Evolutionary conservation across 2,329 filamentous ascomycete species (phyloP).

Genomic region (Podosphaera fusca): DNA sequence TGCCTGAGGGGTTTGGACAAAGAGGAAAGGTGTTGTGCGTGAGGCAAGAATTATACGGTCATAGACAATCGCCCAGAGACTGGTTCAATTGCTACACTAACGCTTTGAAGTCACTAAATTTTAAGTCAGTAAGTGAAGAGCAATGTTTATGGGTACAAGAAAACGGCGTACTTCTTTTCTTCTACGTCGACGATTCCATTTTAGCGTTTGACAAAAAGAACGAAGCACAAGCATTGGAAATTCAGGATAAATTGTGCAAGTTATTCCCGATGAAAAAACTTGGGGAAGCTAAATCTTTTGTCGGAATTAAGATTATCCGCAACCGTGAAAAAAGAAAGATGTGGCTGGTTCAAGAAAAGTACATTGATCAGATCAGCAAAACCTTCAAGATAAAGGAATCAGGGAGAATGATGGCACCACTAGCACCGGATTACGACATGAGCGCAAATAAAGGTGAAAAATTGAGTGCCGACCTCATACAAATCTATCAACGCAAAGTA

Average conservation of each 20-base stretch:
- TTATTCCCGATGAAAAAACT: neutral
- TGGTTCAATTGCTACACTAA: constrained; percentile 1
- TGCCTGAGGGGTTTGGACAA: neutral
- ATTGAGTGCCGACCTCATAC: neutral
- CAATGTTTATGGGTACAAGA: neutral
- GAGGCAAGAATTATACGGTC: neutral
- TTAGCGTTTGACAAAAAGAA: neutral
- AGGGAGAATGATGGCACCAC: neutral
- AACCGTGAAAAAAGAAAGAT: too few relatives aligned
- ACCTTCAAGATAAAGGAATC: neutral
- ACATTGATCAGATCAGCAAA: too few relatives aligned
- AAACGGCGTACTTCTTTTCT: neutral
- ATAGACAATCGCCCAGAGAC: neutral
- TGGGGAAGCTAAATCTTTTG: too few relatives aligned
- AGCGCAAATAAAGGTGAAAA: neutral
- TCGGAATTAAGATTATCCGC: too few relatives aligned
- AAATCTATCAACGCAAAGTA: neutral
- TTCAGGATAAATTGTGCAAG: too few relatives aligned
- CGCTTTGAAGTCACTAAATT: neutral
- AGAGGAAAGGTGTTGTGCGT: neutral
- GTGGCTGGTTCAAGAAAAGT: too few relatives aligned
- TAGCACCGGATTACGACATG: neutral
- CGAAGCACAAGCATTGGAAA: neutral
- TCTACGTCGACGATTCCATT: neutral
- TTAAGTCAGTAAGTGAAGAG: neutral